Base-by-base conservation (phyloP, 2,329 filamentous ascomycete species). In the Akanthomyces dipterigenus region DNA sequence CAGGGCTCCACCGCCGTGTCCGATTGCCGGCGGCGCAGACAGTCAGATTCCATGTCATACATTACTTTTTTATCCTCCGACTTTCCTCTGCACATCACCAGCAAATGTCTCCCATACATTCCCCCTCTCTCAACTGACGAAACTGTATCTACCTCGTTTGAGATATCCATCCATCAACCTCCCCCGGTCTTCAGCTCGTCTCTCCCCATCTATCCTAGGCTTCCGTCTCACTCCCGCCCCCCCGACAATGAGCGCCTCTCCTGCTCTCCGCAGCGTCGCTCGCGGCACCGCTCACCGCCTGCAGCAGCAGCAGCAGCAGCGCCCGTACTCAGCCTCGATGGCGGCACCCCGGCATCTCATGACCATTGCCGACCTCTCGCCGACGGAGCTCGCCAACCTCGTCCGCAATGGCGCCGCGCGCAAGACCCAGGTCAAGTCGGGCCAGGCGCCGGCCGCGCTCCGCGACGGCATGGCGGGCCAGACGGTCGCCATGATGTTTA, bases 401-500 rank as follows among this genome's bases (percentile, higher is more conserved):
- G 88, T 99, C 62, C 86, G 87, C 72, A 93, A 93, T 85, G 93
- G 91, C 55, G 81, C 85, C 26, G 76, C 82, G 48, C 85, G 91
- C 78, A 98, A 98, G 75, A 76, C 83, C 60, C 80, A 85, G 61
- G 85, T 93, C 78, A 96, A 96, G 74, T 83, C 85, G 22, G 84
- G 85, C 50, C 67, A 67, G 49, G 64, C 68, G 20, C 85, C 88
- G 3, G 73, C 78, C 55, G 77, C 80, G 48, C 77, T 96, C 60
- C 77, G 82, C 59, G 80, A 82, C 45, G 79, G 84, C 12, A 77
- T 99, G 64, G 76, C 83, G 1, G 90, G 91, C 57, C 86, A 91
- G 75, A 93, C 92, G 0, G 85, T 99, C 36, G 93, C 95, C 66
- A 89, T 99, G 87, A 91, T 96, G 82, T 99, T 99, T 80, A 96